Base-by-base conservation (phyloP, 2,329 filamentous ascomycete genomes). In the Tolypocladium tundrense region DNA sequence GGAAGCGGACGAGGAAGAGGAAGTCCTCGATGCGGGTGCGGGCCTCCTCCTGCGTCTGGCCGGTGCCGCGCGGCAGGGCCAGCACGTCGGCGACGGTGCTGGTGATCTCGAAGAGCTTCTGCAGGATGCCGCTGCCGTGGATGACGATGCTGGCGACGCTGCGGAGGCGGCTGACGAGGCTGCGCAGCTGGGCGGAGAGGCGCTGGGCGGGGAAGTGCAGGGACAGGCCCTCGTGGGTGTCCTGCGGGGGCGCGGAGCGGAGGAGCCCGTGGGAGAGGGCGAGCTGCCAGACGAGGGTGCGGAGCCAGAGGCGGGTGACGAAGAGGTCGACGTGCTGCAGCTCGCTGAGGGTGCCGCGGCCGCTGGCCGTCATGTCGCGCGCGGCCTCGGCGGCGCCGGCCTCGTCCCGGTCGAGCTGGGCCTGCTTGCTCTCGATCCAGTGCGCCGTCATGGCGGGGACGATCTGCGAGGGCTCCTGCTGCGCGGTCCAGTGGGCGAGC, bases 31-130 rank as follows among this genome's bases (percentile, higher is more conserved):
- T 76, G 19, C 78, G 72, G 4, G 75, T 70, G 6, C 72, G 70
- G 2, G 75, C 76, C 37, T 80, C 78, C 43, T 77, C 72, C 4
- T 76, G 67, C 10, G 64, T 65, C 57, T 69, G 55, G 31, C 62
- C 60, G 0, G 75, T 73, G 0, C 73, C 73, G 8, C 75, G 72
- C 0, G 79, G 77, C 16, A 83, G 69, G 51, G 80, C 78, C 27
- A 84, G 73, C 2, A 85, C 81, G 61, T 84, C 81, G 10, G 81
- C 80, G 52, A 84, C 80, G 2, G 80, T 83, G 64, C 80, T 82
- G 0, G 80, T 79, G 60, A 85, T 81, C 63, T 85, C 82, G 57
- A 85, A 82, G 5, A 85, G 71, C 65, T 85, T 85, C 60, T 82
- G 77, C 56, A 83, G 70, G 57, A 85, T 81, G 27, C 79, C 79